A percentile compares a stretch with the other conserved stretches of the same genome.
Evolutionary conservation across 2,329 filamentous ascomycete genomes (phyloP).

Genomic region (Cladophialophora carrionii): DNA sequence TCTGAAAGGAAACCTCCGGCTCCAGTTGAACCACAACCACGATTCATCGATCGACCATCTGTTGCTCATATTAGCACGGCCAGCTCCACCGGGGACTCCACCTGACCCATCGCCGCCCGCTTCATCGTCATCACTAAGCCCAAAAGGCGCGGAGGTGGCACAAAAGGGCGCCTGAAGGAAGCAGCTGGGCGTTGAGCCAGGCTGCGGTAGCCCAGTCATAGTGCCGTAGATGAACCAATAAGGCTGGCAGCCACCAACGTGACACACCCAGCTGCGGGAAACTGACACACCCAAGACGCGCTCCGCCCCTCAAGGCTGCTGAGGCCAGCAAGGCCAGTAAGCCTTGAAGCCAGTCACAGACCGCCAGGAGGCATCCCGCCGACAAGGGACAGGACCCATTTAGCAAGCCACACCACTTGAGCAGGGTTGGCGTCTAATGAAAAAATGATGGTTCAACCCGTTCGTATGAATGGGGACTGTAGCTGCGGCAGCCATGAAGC

Average conservation of each 20-base stretch:
- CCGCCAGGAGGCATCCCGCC: slow-evolving; percentile 20
- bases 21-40: slow-evolving; percentile 17
- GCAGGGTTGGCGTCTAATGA: slow-evolving; percentile 18
- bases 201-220: slow-evolving; percentile 23
- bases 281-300: slow-evolving; percentile 27
- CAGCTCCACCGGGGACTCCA: slow-evolving; percentile 16
- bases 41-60: slow-evolving; percentile 27
- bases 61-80: slow-evolving; percentile 22
- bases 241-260: slow-evolving; percentile 6
- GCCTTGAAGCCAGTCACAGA: slow-evolving; percentile 19
- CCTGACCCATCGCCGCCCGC: slow-evolving; percentile 19
- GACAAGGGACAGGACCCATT: slow-evolving; percentile 13
- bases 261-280: slow-evolving; percentile 26
- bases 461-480: slow-evolving; percentile 18
- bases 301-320: slow-evolving; percentile 28
- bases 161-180: slow-evolving; percentile 27
- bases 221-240: slow-evolving; percentile 24
- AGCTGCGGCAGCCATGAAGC: slow-evolving; percentile 15
- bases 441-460: slow-evolving; percentile 20
- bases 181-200: slow-evolving; percentile 27
- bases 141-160: slow-evolving; percentile 25
- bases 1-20: slow-evolving; percentile 20
- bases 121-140: slow-evolving; percentile 35
- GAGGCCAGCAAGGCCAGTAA: slow-evolving; percentile 10
- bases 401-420: slow-evolving; percentile 24